Base-by-base conservation (phyloP, 352 stramenopile genomes). In the Phytophthora pinifolia region DNA sequence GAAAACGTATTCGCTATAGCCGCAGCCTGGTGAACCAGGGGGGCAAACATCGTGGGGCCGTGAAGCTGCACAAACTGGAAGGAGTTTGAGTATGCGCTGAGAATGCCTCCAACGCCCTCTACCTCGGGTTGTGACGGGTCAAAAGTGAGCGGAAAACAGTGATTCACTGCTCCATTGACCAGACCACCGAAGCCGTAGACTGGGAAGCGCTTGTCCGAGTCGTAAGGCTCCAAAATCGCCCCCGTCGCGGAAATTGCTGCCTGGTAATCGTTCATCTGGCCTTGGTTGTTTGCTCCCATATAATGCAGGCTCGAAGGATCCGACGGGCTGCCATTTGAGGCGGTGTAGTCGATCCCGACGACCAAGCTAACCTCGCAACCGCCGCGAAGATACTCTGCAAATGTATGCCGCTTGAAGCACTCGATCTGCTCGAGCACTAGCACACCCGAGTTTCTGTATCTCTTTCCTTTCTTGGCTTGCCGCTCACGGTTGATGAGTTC, bases 261-360 rank as follows among this genome's bases (percentile, higher is more conserved):
- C 49, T 94, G 79, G 49, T 96, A 96, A 37, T 89, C 76, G 54
- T 96, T 96, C 46, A 75, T 61, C 35, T 82, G 70, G 0, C 79
- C 85, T 14, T 72, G 61, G 35, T 79, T 76, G 38, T 54, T 70
- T 49, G 51, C 65, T n/a, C 75, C 74, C 20, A 74, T 66, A 66
- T 80, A 89, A 43, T 94, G 80, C 15, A 91, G 37, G 63, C 74
- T 86, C 6, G 36, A 48, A 3, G 76, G 74, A 29, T 88, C 65
- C 1, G 50, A 72, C 6, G 70, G 67, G 0, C 65, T 62, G 34
- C 77, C 74, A 50, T 87, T 88, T 1, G 74, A 89, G 4, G 72
- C 79, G n/a, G 79, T 92, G 61, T 88, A 94, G 52, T 96, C 86
- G 42, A 96, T 84, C 7, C 81, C 86, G 31, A 89, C 62, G 10